A percentile compares a stretch with the other conserved stretches of the same genome.
phyloP scores from a whole-genome alignment of 768 basidiomycete species.

The Gloeopeniophorella convolvens region DNA sequence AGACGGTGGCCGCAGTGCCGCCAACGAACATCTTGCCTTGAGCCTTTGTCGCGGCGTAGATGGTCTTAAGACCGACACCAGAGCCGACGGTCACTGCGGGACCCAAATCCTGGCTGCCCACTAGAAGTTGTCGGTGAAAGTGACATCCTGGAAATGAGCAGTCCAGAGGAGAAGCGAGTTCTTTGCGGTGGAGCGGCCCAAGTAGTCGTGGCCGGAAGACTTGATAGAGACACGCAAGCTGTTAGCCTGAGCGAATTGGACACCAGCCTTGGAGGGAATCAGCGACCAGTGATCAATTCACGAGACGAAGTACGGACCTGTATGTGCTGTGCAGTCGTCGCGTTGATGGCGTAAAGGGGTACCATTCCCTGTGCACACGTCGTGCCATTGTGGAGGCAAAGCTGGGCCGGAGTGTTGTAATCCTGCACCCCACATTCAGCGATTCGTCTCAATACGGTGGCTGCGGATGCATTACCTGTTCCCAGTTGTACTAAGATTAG shows the following conservation, averaged over 20 bases:
- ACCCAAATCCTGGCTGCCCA: constrained; percentile 22
- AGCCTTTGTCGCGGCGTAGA: constrained; percentile 20
- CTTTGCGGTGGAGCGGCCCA: constrained; percentile 39
- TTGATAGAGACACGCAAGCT: constrained; percentile 31
- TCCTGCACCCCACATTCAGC: background rate
- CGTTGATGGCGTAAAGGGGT: constrained; percentile 18
- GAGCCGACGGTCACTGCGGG: constrained; percentile 24
- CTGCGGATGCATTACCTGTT: constrained; percentile 5
- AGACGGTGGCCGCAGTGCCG: constrained; percentile 23
- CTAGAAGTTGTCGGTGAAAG: constrained; percentile 25
- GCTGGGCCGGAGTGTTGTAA: constrained; percentile 4
- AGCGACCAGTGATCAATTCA: background rate
- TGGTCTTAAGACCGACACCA: constrained; percentile 17
- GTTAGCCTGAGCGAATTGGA: constrained; percentile 26
- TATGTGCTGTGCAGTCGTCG: constrained; percentile 9
- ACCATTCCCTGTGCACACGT: constrained; percentile 15
- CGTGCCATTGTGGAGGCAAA: constrained; percentile 13
- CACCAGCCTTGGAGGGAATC: constrained; percentile 23
- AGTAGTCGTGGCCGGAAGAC: constrained; percentile 35
- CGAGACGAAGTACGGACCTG: constrained; percentile 4
- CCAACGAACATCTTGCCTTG: constrained; percentile 23
- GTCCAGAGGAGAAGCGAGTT: constrained; percentile 38
- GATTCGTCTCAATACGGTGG: background rate
- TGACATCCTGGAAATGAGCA: constrained; percentile 31
- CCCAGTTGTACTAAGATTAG: constrained; percentile 16